Conservation (phyloP, 2,329 filamentous ascomycete genomes). For the Trichoderma sp. region DNA sequence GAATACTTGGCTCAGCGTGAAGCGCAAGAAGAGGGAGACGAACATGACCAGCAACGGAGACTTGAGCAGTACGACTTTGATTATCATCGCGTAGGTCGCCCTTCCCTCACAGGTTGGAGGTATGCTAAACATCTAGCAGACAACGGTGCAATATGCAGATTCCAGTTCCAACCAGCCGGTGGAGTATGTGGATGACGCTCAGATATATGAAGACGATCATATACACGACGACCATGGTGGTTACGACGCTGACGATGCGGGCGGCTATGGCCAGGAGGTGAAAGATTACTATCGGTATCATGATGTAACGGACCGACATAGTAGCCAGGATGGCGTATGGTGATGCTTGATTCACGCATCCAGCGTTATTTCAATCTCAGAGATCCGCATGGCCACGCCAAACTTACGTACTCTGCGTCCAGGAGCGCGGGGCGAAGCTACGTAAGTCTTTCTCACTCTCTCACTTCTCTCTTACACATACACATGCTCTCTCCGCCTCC, state of each 20-base stretch:
- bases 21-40: constrained; percentile 49
- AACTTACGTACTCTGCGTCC: background rate
- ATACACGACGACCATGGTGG: constrained; percentile 38
- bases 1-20: constrained; percentile 52
- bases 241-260: constrained; percentile 45
- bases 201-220: constrained; percentile 57
- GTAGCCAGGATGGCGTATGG: constrained; percentile 50
- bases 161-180: constrained; percentile 47
- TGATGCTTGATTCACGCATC: constrained; percentile 35
- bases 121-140: constrained; percentile 38
- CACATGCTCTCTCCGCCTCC: constrained; percentile 5
- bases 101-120: background rate
- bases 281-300: constrained; percentile 49
- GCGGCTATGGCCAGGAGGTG: constrained; percentile 44
- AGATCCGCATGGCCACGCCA: background rate
- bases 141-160: constrained; percentile 52
- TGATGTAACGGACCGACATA: constrained; percentile 39
- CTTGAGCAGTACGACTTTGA: constrained; percentile 57
- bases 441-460: background rate
- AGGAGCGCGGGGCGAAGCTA: background rate
- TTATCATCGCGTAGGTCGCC: constrained; percentile 53
- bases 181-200: constrained; percentile 56
- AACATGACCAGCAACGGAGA: constrained; percentile 50
- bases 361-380: background rate
- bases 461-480: constrained; percentile 15